A percentile compares a stretch with the other conserved stretches of the same genome.
These are phyloP conservation scores for Paecilomyces formosus DNA, from an alignment of 2,329 filamentous ascomycete genomes.

Conservation along the genomic window DNA sequence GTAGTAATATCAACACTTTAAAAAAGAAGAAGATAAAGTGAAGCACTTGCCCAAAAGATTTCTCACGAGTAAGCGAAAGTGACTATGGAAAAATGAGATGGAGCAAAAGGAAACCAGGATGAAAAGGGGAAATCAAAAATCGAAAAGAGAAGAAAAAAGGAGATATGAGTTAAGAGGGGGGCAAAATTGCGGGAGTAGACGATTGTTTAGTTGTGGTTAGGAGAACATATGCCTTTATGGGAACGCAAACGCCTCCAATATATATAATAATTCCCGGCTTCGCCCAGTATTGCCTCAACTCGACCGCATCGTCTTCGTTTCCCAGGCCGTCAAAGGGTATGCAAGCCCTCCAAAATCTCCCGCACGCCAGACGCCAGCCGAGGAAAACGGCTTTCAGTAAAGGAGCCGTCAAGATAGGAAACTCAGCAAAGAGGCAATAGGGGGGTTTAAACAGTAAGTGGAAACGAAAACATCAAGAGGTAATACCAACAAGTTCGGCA, in stretches of 20 bases:
- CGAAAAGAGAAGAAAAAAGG: not conserved
- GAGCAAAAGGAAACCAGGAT: not conserved
- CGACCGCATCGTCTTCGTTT: slow-evolving; percentile 4
- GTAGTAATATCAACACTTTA: not conserved
- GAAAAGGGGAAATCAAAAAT: not conserved
- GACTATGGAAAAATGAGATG: not conserved
- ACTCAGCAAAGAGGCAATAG: not conserved
- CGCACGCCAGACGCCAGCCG: slow-evolving; percentile 1
- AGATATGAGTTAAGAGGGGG: not conserved
- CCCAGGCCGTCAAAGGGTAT: slow-evolving; percentile 4
- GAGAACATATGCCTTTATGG: not conserved
- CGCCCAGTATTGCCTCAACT: slow-evolving; percentile 3
- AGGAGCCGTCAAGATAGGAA: not conserved
- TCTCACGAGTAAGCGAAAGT: not conserved
- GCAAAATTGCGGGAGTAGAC: not conserved
- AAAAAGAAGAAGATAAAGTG: not conserved
- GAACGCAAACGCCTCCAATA: not conserved
- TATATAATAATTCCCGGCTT: slow-evolving; percentile 1
- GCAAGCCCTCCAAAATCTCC: slow-evolving; percentile 2
- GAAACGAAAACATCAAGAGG: slow-evolving; percentile 1
- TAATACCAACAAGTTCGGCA: not conserved
- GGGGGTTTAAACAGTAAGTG: slow-evolving; percentile 2
- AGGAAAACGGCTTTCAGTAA: not conserved
- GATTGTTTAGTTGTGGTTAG: not conserved
- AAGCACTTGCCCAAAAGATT: not conserved